A percentile compares a stretch with the other conserved stretches of the same genome.
These are phyloP conservation scores for Leptodontidium sp. DNA, from an alignment of 2,329 filamentous ascomycete species.

Conservation along the genomic window DNA sequence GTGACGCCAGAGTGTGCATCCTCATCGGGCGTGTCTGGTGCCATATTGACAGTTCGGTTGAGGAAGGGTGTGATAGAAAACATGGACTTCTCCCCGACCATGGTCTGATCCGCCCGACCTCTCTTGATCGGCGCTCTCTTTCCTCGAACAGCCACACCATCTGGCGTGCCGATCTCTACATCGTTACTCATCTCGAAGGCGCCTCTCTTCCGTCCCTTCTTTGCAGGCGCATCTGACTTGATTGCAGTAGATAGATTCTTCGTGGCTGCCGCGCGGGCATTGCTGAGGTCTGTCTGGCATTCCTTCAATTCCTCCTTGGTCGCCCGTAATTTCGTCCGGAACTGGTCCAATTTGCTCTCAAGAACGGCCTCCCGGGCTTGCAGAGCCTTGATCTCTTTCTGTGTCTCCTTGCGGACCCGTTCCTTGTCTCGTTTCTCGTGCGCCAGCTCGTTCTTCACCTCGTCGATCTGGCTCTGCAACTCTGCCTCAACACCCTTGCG, in stretches of 20 bases:
- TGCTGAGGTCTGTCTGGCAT: constrained; percentile 56
- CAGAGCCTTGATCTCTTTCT: constrained; percentile 63
- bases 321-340: constrained; percentile 58
- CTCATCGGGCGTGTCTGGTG: constrained; percentile 48
- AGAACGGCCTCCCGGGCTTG: constrained; percentile 69
- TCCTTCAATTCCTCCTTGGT: constrained; percentile 79
- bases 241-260: constrained; percentile 31
- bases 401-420: constrained; percentile 40
- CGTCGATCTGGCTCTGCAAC: constrained; percentile 52
- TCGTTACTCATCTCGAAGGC: constrained; percentile 53
- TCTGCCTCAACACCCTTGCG: constrained; percentile 36
- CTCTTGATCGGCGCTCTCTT: constrained; percentile 61
- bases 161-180: constrained; percentile 59
- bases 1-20: constrained; percentile 25
- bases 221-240: constrained; percentile 37
- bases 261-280: constrained; percentile 47
- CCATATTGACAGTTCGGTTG: constrained; percentile 72
- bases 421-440: constrained; percentile 44
- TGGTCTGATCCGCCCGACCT: constrained; percentile 62
- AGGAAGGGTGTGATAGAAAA: constrained; percentile 96
- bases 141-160: constrained; percentile 53
- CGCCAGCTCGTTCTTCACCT: constrained; percentile 48
- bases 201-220: constrained; percentile 52
- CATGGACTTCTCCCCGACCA: constrained; percentile 84
- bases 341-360: constrained; percentile 73